Percentiles rank a stretch among this genome's conserved stretches.
Conservation (phyloP, 352 stramenopile genomes). For the Phytopythium chamaehyphon region DNA sequence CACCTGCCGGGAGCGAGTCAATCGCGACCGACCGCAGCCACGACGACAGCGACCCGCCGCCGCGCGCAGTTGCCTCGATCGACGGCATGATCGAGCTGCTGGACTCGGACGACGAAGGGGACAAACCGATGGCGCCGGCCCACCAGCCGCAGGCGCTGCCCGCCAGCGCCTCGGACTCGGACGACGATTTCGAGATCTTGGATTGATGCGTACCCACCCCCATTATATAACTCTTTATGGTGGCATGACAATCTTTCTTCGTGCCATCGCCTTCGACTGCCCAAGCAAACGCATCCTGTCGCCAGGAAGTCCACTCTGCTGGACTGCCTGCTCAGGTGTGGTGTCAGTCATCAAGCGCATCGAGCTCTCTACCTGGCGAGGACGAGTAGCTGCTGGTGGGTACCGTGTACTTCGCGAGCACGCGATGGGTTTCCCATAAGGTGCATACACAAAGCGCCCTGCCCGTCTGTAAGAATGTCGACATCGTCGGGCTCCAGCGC, state of each 20-base stretch:
- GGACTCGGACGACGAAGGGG: constrained; percentile 46
- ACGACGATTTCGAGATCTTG: constrained; percentile 5
- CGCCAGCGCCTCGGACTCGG: constrained; percentile 13
- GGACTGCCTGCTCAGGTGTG: too few species aligned
- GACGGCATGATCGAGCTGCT: constrained; percentile 56
- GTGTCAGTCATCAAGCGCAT: too few species aligned
- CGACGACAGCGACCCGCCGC: constrained; percentile 4
- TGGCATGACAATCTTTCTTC: too few species aligned
- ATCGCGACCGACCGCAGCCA: constrained; percentile 21
- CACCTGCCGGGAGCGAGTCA: constrained; percentile 8
- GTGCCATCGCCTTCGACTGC: too few species aligned
- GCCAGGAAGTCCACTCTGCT: too few species aligned
- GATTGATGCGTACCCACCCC: too few species aligned
- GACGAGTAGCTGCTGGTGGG: too few species aligned
- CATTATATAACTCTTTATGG: too few species aligned
- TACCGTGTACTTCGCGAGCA: too few species aligned
- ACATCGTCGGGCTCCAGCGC: not conserved
- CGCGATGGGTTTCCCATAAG: not conserved
- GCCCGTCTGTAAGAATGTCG: constrained; percentile 3
- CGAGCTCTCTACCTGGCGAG: too few species aligned
- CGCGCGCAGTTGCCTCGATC: constrained; percentile 15
- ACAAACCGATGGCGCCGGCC: not conserved
- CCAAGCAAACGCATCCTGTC: too few species aligned
- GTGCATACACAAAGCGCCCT: not conserved
- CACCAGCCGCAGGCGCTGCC: constrained; percentile 2